A percentile compares a stretch with the other conserved stretches of the same genome.
Evolutionary conservation across 257 asterid species (phyloP).

Genomic region (Gardenia jasminoides): DNA sequence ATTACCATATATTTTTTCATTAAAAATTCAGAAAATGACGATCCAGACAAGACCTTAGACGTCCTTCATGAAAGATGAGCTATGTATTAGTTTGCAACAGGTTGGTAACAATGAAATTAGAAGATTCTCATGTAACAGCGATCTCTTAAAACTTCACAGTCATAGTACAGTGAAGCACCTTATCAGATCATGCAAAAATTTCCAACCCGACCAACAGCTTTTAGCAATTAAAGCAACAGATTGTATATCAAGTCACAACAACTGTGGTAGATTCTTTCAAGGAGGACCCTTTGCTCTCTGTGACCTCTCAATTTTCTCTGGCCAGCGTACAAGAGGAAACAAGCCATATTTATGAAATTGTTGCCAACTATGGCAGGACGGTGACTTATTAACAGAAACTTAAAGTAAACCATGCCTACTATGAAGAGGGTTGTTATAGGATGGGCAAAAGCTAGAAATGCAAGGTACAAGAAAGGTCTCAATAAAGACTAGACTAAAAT

Average conservation of each 20-base stretch:
- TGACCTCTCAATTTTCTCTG: constrained; percentile 30
- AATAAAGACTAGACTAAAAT: background rate
- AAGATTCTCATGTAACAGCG: background rate
- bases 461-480: background rate
- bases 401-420: background rate
- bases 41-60: background rate
- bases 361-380: constrained; percentile 24
- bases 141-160: no score
- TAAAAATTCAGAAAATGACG: no score
- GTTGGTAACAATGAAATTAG: background rate
- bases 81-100: background rate
- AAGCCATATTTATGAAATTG: constrained; percentile 12
- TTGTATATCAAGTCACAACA: background rate
- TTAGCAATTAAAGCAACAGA: constrained; percentile 5
- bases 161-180: background rate
- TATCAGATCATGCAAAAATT: background rate
- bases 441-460: background rate
- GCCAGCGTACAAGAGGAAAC: constrained; percentile 13
- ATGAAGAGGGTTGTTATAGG: constrained; percentile 7
- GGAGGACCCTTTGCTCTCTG: constrained; percentile 16
- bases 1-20: no score
- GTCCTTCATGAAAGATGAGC: background rate
- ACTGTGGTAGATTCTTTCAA: background rate
- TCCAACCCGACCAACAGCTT: background rate
- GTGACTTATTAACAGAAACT: constrained; percentile 8